Percentiles rank a stretch among this genome's conserved stretches.
Evolutionary conservation across 805 yeast species (phyloP).

Genomic region (Ogataea glucozyma): DNA sequence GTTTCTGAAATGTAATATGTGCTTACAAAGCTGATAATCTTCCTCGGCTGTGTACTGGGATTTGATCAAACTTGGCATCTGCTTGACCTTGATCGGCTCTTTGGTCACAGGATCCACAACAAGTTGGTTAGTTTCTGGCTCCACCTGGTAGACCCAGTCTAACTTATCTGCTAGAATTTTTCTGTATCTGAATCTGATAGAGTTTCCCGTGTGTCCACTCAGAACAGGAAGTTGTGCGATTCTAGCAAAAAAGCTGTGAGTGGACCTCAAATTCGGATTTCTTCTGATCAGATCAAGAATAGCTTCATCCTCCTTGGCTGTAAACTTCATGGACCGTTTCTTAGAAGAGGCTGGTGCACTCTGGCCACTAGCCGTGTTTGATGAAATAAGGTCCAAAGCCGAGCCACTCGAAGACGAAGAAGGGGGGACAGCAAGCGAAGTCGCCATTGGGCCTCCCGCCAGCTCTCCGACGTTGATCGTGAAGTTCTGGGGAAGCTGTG

Average conservation of each 20-base stretch:
- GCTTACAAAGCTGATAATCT: slow-evolving; percentile 58
- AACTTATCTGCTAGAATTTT: slow-evolving; percentile 43
- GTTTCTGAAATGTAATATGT: slow-evolving; percentile 25
- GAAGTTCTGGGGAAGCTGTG: slow-evolving; percentile 26
- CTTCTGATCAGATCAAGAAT: slow-evolving; percentile 67
- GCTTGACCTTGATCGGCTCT: slow-evolving; percentile 40
- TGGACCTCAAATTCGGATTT: slow-evolving; percentile 65
- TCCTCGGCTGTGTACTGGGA: slow-evolving; percentile 68
- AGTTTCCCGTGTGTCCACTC: slow-evolving; percentile 72
- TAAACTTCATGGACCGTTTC: slow-evolving; percentile 48
- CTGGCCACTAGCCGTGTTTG: not conserved
- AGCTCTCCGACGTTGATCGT: slow-evolving; percentile 28
- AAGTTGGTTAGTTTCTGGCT: slow-evolving; percentile 43
- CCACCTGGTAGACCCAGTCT: slow-evolving; percentile 50
- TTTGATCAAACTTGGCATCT: slow-evolving; percentile 53
- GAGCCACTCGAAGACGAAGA: not conserved
- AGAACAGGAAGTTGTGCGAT: slow-evolving; percentile 52
- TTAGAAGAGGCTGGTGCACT: too few relatives aligned
- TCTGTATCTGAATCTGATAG: slow-evolving; percentile 65
- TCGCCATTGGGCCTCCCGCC: slow-evolving; percentile 13
- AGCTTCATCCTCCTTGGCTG: slow-evolving; percentile 61
- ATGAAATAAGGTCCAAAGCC: slow-evolving; percentile 8
- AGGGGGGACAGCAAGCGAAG: not conserved
- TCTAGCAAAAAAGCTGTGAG: slow-evolving; percentile 65
- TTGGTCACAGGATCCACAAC: slow-evolving; percentile 43